phyloP scores from a whole-genome alignment of 1,139 yeast species.

The Magnusiomyces suaveolens region DNA sequence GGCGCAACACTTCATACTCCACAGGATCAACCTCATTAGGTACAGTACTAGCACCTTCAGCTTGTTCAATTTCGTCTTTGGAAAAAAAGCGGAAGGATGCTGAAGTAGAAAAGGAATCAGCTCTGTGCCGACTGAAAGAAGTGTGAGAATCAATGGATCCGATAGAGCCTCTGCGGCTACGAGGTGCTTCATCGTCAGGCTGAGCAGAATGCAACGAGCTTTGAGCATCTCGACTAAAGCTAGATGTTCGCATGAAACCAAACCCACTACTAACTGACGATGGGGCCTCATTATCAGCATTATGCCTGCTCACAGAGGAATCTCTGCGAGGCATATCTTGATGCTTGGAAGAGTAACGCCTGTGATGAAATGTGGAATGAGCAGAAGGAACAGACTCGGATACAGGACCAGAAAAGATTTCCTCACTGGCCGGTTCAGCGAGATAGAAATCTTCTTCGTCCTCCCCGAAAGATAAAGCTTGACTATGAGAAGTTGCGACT shows the following conservation, averaged over 20 bases:
- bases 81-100: constrained; percentile 63
- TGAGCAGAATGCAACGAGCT: background rate
- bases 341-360: constrained; percentile 34
- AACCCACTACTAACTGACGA: constrained; percentile 5
- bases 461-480: background rate
- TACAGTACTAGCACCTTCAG: constrained; percentile 77
- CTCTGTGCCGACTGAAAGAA: constrained; percentile 16
- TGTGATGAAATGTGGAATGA: constrained; percentile 71
- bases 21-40: constrained; percentile 46
- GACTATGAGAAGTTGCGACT: background rate
- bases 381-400: constrained; percentile 86
- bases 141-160: constrained; percentile 21
- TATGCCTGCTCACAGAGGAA: constrained; percentile 8
- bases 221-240: constrained; percentile 23
- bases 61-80: constrained; percentile 69
- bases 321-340: constrained; percentile 18
- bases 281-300: constrained; percentile 5
- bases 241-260: constrained; percentile 5
- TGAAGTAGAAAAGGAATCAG: constrained; percentile 24
- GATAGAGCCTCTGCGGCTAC: constrained; percentile 19
- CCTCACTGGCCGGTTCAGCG: constrained; percentile 39
- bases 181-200: background rate
- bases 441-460: constrained; percentile 20
- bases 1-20: constrained; percentile 34
- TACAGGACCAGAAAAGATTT: constrained; percentile 85